These are phyloP conservation scores for Yarrowia hollandica DNA, from an alignment of 805 yeast species.

Conservation along the genomic window DNA sequence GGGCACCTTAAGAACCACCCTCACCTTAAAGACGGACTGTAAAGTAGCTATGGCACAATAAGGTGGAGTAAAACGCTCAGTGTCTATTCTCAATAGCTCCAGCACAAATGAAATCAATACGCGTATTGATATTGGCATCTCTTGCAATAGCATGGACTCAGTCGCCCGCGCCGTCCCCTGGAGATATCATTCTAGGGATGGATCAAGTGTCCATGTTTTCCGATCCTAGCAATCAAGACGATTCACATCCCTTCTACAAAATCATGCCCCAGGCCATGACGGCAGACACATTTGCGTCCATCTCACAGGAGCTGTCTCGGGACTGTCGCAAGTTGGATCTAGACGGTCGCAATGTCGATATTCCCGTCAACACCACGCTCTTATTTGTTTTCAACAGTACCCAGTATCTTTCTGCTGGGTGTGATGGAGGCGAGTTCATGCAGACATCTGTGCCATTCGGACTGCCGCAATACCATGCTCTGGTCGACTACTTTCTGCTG, in stretches of 20 bases:
- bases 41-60: too few relatives aligned
- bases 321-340: slow-evolving; percentile 5
- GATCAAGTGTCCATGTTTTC: neutral
- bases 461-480: slow-evolving; percentile 32
- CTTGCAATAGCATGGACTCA: neutral
- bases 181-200: slow-evolving; percentile 12
- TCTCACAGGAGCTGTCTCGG: neutral
- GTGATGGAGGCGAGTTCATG: slow-evolving; percentile 28
- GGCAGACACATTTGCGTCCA: slow-evolving; percentile 1
- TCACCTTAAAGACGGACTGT: too few relatives aligned
- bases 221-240: neutral
- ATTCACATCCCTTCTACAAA: slow-evolving; percentile 18
- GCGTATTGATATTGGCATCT: neutral
- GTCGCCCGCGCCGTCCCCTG: neutral
- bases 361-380: slow-evolving; percentile 32
- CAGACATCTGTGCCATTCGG: slow-evolving; percentile 34
- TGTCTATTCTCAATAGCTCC: too few relatives aligned
- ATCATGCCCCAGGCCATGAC: slow-evolving; percentile 12
- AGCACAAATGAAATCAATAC: neutral
- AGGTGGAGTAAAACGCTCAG: neutral
- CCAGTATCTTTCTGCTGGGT: neutral
- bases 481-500: slow-evolving; percentile 31
- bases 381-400: slow-evolving; percentile 33
- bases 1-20: too few relatives aligned
- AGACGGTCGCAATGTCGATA: slow-evolving; percentile 24